These are phyloP conservation scores for Pyropia yezoensis DNA, from an alignment of 23 red algal genomes.

Conservation along the genomic window DNA sequence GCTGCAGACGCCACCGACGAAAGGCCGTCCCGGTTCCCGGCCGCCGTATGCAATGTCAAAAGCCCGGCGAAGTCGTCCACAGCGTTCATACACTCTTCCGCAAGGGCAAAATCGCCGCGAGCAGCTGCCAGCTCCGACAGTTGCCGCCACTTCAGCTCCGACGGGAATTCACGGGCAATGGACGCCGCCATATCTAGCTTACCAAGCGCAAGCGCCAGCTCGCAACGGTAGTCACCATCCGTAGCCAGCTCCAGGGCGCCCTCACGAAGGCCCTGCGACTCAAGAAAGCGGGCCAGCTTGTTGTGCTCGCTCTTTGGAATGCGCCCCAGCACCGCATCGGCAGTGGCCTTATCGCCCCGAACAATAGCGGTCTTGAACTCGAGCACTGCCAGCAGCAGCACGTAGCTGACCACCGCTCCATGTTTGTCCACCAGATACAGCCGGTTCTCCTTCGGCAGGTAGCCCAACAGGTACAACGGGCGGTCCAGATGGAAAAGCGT, in stretches of 20 bases:
- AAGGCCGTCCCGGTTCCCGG: constrained; percentile 52
- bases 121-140: constrained; percentile 66
- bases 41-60: constrained; percentile 52
- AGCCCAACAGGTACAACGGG: constrained; percentile 83
- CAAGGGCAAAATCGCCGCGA: constrained; percentile 68
- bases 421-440: constrained; percentile 83
- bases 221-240: constrained; percentile 92
- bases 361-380: constrained; percentile 85
- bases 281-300: constrained; percentile 81
- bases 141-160: constrained; percentile 84
- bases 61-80: constrained; percentile 74
- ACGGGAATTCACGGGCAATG: constrained; percentile 64
- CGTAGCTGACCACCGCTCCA: constrained; percentile 64
- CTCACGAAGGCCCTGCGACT: constrained; percentile 68
- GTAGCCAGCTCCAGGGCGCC: constrained; percentile 84
- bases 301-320: constrained; percentile 81
- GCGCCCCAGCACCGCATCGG: constrained; percentile 44
- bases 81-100: constrained; percentile 73
- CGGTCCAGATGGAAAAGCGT: constrained; percentile 84
- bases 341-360: constrained; percentile 43
- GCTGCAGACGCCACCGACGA: constrained; percentile 43
- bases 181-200: constrained; percentile 68
- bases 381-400: constrained; percentile 68
- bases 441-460: constrained; percentile 83
- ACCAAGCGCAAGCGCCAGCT: constrained; percentile 71